Percentiles rank a stretch among this genome's conserved stretches.
Conservation (phyloP, 1,284 basidiomycete species). For the Austropuccinia psidii region DNA sequence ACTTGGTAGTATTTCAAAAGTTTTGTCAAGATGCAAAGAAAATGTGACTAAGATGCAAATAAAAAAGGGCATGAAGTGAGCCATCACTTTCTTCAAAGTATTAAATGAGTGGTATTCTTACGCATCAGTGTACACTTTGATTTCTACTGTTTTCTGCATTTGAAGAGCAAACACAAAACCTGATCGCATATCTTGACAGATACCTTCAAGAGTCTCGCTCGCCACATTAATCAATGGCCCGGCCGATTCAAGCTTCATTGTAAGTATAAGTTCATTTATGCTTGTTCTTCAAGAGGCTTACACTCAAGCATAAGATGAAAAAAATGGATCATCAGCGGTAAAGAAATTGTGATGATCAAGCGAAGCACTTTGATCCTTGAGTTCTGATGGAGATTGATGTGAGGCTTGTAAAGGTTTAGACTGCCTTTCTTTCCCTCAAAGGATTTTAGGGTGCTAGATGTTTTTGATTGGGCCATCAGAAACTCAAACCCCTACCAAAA, state of each 20-base stretch:
- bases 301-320: constrained; percentile 92
- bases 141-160: constrained; percentile 88
- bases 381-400: constrained; percentile 44
- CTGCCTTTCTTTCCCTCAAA: constrained; percentile 68
- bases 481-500: constrained; percentile 78
- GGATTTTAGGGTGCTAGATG: constrained; percentile 83
- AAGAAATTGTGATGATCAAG: constrained; percentile 90
- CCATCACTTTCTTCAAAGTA: too few species aligned
- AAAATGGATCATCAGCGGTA: constrained; percentile 83
- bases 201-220: constrained; percentile 84
- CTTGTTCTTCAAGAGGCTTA: too few species aligned
- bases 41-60: too few species aligned
- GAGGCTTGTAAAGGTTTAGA: constrained; percentile 39
- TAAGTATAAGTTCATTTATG: too few species aligned
- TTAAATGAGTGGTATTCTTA: too few species aligned
- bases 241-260: constrained; percentile 90
- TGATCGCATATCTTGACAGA: constrained; percentile 89
- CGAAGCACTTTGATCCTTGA: constrained; percentile 39
- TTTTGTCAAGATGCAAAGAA: too few species aligned
- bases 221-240: constrained; percentile 65
- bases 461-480: constrained; percentile 80
- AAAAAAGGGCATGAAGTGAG: too few species aligned
- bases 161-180: constrained; percentile 89
- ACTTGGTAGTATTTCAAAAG: too few species aligned
- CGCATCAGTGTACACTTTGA: constrained; percentile 93